Base-by-base conservation (phyloP, 345 rosid genomes). In the Reutealis trisperma region DNA sequence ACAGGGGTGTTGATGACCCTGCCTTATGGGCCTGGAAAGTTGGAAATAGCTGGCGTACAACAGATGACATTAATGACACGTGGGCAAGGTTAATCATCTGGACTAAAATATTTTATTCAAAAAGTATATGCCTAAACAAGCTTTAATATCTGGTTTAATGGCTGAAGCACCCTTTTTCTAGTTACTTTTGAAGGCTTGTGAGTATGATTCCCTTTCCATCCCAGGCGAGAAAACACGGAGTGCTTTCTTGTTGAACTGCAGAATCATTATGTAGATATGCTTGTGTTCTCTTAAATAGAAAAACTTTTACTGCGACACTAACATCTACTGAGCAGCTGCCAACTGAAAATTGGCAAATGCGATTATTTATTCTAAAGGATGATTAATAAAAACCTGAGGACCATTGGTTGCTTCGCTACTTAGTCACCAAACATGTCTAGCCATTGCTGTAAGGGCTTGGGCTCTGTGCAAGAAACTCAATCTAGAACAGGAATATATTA, bases 31-130 rank as follows among this genome's bases (percentile, higher is more conserved):
- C 98, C 15, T 86, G 88, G 63, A 91, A 85, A 78, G 88, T 93
- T 81, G 99, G 98, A 76, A 95, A 95, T 86, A 95, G 99, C 86
- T 95, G 99, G 99, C 98, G 98, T 61, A 95, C 96, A 21, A 90
- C 98, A 8, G 93, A 86, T 61, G 99, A 95, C 86, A 95, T 95
- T 80, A 93, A 90, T 58, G 99, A 93, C 75, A 74, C 99, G 75
- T 95, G 99, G 99, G 97, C 83, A 81, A 95, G 99, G 99, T 95
- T 75, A 67, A 75, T 81, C 71, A 82, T 77, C 80, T 81, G 37
- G 75, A 75, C 64, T 37, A 30, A 27, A 22, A 22, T 16, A 57
- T 13, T 24, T 24, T 49, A 41, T 76, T 44, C 18, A 24, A 54
- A 9, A 18, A 16, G 6, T 58, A 58, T n/a, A 45, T 68, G 22